phyloP scores from a whole-genome alignment of 2,329 filamentous ascomycete species.

The Ophiostoma montium region DNA sequence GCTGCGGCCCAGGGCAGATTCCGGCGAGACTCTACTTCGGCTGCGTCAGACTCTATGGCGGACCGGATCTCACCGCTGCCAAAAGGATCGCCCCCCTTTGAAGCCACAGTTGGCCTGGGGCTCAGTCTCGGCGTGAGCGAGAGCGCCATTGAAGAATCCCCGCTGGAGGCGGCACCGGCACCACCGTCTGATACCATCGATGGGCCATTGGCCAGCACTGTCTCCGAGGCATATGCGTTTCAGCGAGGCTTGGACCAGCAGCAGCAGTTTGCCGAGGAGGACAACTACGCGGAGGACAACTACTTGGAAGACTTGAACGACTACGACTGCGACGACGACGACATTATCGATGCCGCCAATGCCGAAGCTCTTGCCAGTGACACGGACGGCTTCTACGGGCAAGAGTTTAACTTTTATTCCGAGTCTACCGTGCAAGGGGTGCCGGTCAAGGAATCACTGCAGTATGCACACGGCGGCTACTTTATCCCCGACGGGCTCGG shows the following conservation, averaged over 20 bases:
- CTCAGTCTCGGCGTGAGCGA: not conserved
- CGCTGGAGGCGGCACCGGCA: constrained; percentile 3
- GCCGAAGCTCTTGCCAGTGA: constrained; percentile 87
- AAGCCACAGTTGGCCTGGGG: not conserved
- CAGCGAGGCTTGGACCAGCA: constrained; percentile 23
- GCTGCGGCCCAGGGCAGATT: constrained; percentile 68
- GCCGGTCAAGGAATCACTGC: constrained; percentile 25
- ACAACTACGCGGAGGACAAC: constrained; percentile 15
- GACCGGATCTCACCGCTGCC: constrained; percentile 14
- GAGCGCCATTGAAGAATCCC: constrained; percentile 16
- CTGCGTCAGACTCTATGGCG: constrained; percentile 5
- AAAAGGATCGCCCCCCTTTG: not conserved
- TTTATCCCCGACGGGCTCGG: constrained; percentile 59
- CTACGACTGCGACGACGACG: constrained; percentile 62
- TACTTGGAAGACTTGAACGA: constrained; percentile 46
- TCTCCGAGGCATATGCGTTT: constrained; percentile 7
- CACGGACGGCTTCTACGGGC: constrained; percentile 84
- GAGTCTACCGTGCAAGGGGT: constrained; percentile 17
- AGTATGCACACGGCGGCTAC: constrained; percentile 72
- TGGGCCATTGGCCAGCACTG: not conserved
- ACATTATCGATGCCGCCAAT: constrained; percentile 89
- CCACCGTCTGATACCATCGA: too few species aligned
- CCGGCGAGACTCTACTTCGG: constrained; percentile 39
- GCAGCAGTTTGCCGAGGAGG: not conserved
- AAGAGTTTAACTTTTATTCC: constrained; percentile 94